These are phyloP conservation scores for Hordeum marinum DNA, from an alignment of 176 grass and related monocot genomes.

Conservation along the genomic window DNA sequence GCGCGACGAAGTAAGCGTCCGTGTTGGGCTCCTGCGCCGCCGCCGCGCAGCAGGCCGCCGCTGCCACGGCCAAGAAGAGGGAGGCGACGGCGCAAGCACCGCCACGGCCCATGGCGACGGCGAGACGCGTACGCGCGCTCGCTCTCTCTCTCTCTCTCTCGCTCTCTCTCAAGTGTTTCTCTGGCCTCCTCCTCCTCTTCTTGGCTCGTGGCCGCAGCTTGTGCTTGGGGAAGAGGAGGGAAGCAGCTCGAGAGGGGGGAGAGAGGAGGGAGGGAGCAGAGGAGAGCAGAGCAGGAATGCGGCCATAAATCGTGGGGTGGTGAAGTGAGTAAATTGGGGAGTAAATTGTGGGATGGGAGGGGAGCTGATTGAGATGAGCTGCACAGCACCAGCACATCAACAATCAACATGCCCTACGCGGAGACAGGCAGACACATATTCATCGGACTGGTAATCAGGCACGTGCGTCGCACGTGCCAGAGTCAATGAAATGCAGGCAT, in stretches of 20 bases:
- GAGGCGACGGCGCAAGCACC: background rate
- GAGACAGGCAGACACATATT: background rate
- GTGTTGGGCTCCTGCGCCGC: conserved; percentile 74
- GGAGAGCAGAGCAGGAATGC: background rate
- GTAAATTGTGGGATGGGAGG: conserved; percentile 25
- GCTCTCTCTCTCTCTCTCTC: background rate
- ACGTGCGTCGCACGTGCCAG: background rate
- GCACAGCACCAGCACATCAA: background rate
- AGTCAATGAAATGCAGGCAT: background rate
- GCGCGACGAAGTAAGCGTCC: conserved; percentile 64
- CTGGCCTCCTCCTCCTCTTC: background rate
- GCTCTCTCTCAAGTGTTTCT: background rate
- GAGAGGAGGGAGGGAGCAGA: background rate
- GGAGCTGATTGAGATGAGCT: background rate
- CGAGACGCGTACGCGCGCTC: background rate
- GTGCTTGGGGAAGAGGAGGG: background rate
- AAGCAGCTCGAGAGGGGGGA: background rate
- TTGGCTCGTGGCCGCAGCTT: background rate
- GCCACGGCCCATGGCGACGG: conserved; percentile 5
- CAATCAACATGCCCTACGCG: background rate
- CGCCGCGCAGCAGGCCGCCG: background rate
- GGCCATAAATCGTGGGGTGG: conserved; percentile 34
- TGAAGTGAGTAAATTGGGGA: conserved; percentile 29
- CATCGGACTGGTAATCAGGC: background rate
- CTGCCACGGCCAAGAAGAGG: conserved; percentile 5